Base-by-base conservation (phyloP, 257 asterid genomes). In the Galeopsis tetrahit region DNA sequence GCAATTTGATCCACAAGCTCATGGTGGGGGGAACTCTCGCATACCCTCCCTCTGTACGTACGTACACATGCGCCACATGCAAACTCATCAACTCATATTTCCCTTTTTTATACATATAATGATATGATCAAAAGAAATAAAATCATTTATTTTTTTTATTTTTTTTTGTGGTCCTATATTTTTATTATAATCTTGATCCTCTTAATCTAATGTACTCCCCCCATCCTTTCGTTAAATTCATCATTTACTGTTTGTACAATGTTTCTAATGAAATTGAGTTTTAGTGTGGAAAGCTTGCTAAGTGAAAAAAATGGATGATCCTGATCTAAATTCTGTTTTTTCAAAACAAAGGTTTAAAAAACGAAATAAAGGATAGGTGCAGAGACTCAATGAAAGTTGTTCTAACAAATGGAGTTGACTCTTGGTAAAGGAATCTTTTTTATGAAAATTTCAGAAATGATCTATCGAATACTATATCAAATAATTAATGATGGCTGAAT, bases 11-110 rank as follows among this genome's bases (percentile, higher is more conserved):
- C 79, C 75, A 73, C 81, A 53, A 11, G 36, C 75, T 75, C 72
- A 72, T 71, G 59, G 74, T 76, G 72, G 61, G 60, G 69, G 78
- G 28, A 21, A 21, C 58, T 10, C 55, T 53, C 68, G 65, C 38
- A 72, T 68, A 65, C 3, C 36, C 11, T 33, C 43, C 59, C 53
- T 56, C 55, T 60, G 69, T 76, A 73, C 78, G 77, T 70, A 69
- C 82, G 66, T 77, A 63, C 81, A 77, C 76, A 77, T 70, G 84
- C 80, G 73, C 82, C 87, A 79, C 87, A 80, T 83, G 84, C 79
- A 68, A 68, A 56, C 64, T 67, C 77, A 74, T 76, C 71, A 71
- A 55, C 68, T 78, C 81, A 64, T 74, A 62, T 66, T 63, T 28
- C 35, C 0, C 4, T 17, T 60, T 15, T 9, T 44, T 28, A 2